These are phyloP conservation scores for Lachancea thermotolerans DNA, from an alignment of 805 yeast genomes.

Conservation along the genomic window DNA sequence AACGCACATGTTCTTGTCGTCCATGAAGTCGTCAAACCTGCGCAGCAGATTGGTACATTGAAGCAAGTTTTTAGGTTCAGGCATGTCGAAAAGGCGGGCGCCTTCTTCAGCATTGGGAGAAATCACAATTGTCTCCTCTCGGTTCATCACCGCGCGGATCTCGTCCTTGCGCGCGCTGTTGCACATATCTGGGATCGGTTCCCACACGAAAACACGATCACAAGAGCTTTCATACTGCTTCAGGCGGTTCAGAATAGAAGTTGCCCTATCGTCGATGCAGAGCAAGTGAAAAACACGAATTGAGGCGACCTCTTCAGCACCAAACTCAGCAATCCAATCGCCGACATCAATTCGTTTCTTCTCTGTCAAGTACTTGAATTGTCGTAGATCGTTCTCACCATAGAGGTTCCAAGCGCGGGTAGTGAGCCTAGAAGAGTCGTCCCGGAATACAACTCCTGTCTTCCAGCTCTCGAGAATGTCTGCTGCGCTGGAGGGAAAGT, in stretches of 20 bases:
- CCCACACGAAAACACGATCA: constrained; percentile 61
- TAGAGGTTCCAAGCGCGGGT: constrained; percentile 80
- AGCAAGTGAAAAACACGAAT: constrained; percentile 56
- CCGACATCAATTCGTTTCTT: constrained; percentile 51
- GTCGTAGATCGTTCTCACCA: constrained; percentile 51
- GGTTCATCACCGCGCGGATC: constrained; percentile 14
- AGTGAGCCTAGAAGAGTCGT: constrained; percentile 48
- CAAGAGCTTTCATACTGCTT: constrained; percentile 8
- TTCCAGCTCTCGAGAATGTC: constrained; percentile 51
- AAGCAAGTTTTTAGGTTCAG: constrained; percentile 35
- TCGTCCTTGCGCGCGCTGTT: constrained; percentile 40
- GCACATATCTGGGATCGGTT: constrained; percentile 80
- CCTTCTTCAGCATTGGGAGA: constrained; percentile 88
- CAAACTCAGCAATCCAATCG: constrained; percentile 35
- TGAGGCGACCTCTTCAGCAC: constrained; percentile 32
- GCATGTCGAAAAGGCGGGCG: constrained; percentile 48
- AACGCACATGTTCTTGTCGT: constrained; percentile 35
- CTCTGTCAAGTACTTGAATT: constrained; percentile 56
- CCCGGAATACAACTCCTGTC: constrained; percentile 51
- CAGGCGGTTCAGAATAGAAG: constrained; percentile 36
- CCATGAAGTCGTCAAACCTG: constrained; percentile 37
- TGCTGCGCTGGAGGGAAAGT: constrained; percentile 52
- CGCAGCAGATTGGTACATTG: constrained; percentile 41
- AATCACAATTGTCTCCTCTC: constrained; percentile 12
- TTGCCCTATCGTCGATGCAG: constrained; percentile 61